A percentile compares a stretch with the other conserved stretches of the same genome.
These are phyloP conservation scores for Primulina huaijiensis DNA, from an alignment of 257 asterid species.

Conservation along the genomic window DNA sequence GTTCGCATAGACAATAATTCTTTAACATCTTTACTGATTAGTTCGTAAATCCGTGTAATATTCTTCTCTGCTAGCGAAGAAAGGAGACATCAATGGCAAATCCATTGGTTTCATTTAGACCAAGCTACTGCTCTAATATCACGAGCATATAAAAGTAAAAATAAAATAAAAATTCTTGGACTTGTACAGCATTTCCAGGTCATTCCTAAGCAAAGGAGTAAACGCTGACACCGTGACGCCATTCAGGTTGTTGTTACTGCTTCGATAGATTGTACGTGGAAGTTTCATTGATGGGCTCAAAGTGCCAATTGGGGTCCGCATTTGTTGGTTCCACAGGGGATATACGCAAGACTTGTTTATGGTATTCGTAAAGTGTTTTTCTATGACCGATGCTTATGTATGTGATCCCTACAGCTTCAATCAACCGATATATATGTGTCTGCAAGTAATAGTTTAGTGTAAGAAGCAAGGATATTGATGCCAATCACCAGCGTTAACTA, in stretches of 20 bases:
- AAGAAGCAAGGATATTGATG: too few relatives aligned
- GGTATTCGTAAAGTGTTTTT: conserved; percentile 54
- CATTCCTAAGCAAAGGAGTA: conserved; percentile 12
- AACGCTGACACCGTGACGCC: conserved; percentile 7
- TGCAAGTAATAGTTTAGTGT: background rate
- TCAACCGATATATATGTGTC: conserved; percentile 32
- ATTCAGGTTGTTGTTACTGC: conserved; percentile 26
- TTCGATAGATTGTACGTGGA: conserved; percentile 26
- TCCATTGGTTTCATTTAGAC: background rate
- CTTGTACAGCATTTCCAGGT: background rate
- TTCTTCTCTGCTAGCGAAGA: too few relatives aligned
- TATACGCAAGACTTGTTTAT: conserved; percentile 42
- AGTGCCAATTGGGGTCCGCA: conserved; percentile 46
- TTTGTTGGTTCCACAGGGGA: conserved; percentile 40
- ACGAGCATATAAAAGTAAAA: background rate
- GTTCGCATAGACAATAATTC: too few relatives aligned
- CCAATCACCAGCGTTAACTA: too few relatives aligned
- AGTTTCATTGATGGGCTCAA: conserved; percentile 44
- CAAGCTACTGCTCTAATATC: background rate
- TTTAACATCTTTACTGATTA: too few relatives aligned
- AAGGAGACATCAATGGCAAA: background rate
- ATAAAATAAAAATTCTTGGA: background rate
- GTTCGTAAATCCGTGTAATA: background rate
- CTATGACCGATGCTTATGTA: conserved; percentile 75
- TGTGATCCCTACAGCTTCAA: conserved; percentile 66